Evolutionary conservation across 345 rosid genomes (phyloP).

Genomic region (Abelmoschus esculentus): DNA sequence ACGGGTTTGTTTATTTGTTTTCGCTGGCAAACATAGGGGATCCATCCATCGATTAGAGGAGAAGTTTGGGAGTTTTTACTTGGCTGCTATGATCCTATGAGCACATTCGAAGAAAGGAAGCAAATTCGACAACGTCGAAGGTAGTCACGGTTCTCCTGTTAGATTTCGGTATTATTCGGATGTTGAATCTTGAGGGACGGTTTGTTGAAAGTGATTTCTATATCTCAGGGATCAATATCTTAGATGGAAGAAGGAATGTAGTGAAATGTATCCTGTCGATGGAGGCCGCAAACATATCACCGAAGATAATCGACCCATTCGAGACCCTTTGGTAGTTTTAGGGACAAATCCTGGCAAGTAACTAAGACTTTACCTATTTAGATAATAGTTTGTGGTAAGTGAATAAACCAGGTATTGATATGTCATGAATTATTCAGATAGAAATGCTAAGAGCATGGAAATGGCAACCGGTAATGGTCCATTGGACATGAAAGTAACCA

Average conservation of each 20-base stretch:
- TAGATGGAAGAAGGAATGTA: constrained; percentile 76
- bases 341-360: constrained; percentile 51
- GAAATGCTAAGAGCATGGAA: constrained; percentile 33
- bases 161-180: background rate
- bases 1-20: background rate
- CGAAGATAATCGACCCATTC: constrained; percentile 70
- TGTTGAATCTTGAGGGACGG: background rate
- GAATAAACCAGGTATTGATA: background rate
- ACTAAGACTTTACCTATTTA: constrained; percentile 15
- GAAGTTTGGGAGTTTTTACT: constrained; percentile 99
- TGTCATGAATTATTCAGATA: constrained; percentile 22
- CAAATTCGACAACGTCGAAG: constrained; percentile 67
- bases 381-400: constrained; percentile 1
- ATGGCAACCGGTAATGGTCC: constrained; percentile 43
- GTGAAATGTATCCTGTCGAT: constrained; percentile 59
- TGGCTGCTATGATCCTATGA: constrained; percentile 85
- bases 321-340: constrained; percentile 66
- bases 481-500: constrained; percentile 67
- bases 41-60: constrained; percentile 97
- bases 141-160: constrained; percentile 27
- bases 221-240: constrained; percentile 58
- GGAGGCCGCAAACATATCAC: constrained; percentile 85
- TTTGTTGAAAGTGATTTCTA: background rate
- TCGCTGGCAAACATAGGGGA: constrained; percentile 40
- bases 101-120: constrained; percentile 86